phyloP scores from a whole-genome alignment of 2,329 filamentous ascomycete genomes.

The Corynespora cassiicola region DNA sequence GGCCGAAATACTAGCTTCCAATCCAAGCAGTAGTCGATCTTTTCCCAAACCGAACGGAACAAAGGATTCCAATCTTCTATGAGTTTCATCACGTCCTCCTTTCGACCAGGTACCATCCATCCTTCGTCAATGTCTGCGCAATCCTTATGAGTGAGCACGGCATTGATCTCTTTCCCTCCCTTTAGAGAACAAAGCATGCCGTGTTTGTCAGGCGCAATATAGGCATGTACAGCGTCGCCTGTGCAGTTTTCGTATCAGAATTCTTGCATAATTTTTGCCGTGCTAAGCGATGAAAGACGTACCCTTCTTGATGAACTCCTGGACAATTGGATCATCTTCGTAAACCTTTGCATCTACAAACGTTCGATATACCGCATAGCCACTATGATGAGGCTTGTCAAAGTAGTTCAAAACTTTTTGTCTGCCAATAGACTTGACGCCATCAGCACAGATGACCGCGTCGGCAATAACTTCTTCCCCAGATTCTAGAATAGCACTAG shows the following conservation, averaged over 20 bases:
- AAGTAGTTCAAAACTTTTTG: conserved; percentile 24
- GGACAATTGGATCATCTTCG: conserved; percentile 50
- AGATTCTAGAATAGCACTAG: neutral
- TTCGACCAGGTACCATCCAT: neutral
- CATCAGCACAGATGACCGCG: neutral
- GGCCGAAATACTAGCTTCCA: conserved; percentile 60
- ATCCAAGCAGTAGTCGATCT: conserved; percentile 52
- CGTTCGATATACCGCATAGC: conserved; percentile 29
- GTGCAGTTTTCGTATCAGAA: too few relatives aligned
- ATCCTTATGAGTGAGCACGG: conserved; percentile 15
- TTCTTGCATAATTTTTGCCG: too few relatives aligned
- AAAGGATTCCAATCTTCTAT: conserved; percentile 47
- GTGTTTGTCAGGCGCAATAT: conserved; percentile 53
- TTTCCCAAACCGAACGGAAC: conserved; percentile 52
- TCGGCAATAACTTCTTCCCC: conserved; percentile 1
- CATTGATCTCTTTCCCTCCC: conserved; percentile 54
- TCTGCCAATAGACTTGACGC: neutral
- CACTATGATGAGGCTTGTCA: too few relatives aligned
- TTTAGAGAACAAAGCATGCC: conserved; percentile 54
- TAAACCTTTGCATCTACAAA: conserved; percentile 45
- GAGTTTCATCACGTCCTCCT: neutral
- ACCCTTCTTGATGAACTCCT: neutral
- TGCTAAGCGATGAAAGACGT: too few relatives aligned
- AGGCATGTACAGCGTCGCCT: too few relatives aligned
- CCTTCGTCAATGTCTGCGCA: conserved; percentile 3